phyloP scores from a whole-genome alignment of 2,329 filamentous ascomycete species.

The Penicillium concentricum region DNA sequence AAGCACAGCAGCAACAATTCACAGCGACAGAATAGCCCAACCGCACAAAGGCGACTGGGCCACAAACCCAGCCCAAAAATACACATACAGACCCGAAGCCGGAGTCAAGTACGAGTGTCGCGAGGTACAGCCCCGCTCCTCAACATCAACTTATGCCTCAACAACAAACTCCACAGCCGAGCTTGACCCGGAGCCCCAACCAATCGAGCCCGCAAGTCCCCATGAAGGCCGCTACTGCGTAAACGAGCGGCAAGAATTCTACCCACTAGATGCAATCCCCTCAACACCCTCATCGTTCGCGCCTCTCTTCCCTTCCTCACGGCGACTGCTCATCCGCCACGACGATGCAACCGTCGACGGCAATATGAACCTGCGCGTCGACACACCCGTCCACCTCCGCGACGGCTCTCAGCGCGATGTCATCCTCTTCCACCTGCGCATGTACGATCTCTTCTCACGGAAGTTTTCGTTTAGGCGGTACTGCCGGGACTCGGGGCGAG shows the following conservation, averaged over 20 bases:
- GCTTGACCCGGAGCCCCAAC: slow-evolving; percentile 38
- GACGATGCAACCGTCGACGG: slow-evolving; percentile 88
- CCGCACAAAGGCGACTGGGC: slow-evolving; percentile 13
- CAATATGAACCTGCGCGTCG: slow-evolving; percentile 93
- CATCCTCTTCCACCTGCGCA: slow-evolving; percentile 87
- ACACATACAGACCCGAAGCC: neutral
- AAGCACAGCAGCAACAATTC: slow-evolving; percentile 41
- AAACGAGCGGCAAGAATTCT: slow-evolving; percentile 54
- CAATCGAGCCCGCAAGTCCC: neutral
- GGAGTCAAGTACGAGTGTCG: neutral
- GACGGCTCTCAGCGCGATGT: slow-evolving; percentile 62
- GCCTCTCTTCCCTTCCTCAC: slow-evolving; percentile 79
- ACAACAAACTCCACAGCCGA: slow-evolving; percentile 64
- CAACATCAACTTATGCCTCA: slow-evolving; percentile 78
- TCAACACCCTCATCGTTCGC: slow-evolving; percentile 81
- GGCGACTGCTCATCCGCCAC: slow-evolving; percentile 78
- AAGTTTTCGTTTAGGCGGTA: slow-evolving; percentile 91
- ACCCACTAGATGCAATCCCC: slow-evolving; percentile 66
- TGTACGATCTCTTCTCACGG: slow-evolving; percentile 83
- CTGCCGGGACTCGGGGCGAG: slow-evolving; percentile 86
- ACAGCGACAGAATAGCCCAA: slow-evolving; percentile 35
- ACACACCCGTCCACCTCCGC: slow-evolving; percentile 65
- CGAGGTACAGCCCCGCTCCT: slow-evolving; percentile 49
- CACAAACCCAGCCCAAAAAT: neutral
- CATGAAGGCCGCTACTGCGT: slow-evolving; percentile 47